Evolutionary conservation across 805 yeast species (phyloP).

Genomic region (Ogataea populi-albae): DNA sequence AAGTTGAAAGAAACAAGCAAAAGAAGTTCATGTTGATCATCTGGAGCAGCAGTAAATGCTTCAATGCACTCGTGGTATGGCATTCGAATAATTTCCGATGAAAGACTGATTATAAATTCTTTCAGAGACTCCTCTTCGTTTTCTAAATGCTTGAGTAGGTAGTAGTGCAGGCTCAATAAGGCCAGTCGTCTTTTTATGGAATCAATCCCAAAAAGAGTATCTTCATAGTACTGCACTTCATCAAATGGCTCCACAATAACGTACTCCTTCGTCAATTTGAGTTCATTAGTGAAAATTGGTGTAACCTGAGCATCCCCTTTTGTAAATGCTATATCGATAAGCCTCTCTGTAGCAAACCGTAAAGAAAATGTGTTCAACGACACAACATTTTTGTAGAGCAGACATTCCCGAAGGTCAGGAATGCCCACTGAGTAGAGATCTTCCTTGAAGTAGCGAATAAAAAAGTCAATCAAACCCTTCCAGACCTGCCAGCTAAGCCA

Average conservation of each 20-base stretch:
- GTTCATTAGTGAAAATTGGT: slow-evolving; percentile 21
- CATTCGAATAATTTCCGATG: slow-evolving; percentile 5
- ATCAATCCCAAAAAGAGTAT: slow-evolving; percentile 11
- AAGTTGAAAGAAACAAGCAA: slow-evolving; percentile 6
- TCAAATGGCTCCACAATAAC: slow-evolving; percentile 4
- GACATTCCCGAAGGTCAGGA: slow-evolving; percentile 2
- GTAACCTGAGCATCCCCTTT: slow-evolving; percentile 5
- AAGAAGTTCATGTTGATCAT: slow-evolving; percentile 9
- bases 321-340: slow-evolving; percentile 16
- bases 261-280: slow-evolving; percentile 7
- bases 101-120: slow-evolving; percentile 6
- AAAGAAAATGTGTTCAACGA: slow-evolving; percentile 10
- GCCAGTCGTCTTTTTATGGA: slow-evolving; percentile 17
- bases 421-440: slow-evolving; percentile 7
- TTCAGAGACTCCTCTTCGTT: slow-evolving; percentile 4
- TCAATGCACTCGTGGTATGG: slow-evolving; percentile 13
- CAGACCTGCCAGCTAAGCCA: slow-evolving; percentile 18
- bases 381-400: slow-evolving; percentile 6
- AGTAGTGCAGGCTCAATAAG: slow-evolving; percentile 11
- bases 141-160: slow-evolving; percentile 1
- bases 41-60: slow-evolving; percentile 8
- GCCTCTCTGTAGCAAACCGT: slow-evolving; percentile 9
- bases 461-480: slow-evolving; percentile 14
- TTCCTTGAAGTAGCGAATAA: slow-evolving; percentile 6
- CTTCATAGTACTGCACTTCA: neutral